phyloP scores from a whole-genome alignment of 2,329 filamentous ascomycete species.

The Orbilia quercus region DNA sequence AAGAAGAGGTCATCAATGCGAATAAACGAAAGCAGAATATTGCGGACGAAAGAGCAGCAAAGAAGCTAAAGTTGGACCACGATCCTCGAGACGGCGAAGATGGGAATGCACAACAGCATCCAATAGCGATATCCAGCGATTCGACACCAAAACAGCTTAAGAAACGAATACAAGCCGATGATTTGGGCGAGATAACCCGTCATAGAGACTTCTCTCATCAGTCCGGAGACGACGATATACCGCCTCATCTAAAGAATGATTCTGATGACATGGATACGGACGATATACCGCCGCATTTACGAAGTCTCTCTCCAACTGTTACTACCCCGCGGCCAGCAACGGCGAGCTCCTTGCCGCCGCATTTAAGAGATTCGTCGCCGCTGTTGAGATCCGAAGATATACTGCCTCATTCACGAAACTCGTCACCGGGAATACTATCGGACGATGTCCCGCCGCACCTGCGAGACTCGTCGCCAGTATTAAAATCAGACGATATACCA shows the following conservation, averaged over 20 bases:
- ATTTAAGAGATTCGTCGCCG: constrained; percentile 22
- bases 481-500: not conserved
- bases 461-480: not conserved
- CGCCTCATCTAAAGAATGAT: constrained; percentile 12
- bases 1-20: constrained; percentile 9
- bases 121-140: constrained; percentile 2
- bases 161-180: not conserved
- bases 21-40: constrained; percentile 45
- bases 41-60: constrained; percentile 29
- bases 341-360: constrained; percentile 8
- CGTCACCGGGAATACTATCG: constrained; percentile 21
- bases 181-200: constrained; percentile 8
- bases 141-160: constrained; percentile 15
- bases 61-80: constrained; percentile 32
- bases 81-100: not conserved
- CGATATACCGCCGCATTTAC: constrained; percentile 18
- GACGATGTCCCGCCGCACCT: constrained; percentile 25
- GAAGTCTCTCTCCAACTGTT: not conserved
- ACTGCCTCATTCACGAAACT: constrained; percentile 27
- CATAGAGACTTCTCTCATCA: not conserved
- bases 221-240: constrained; percentile 17
- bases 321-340: not conserved
- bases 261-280: constrained; percentile 31
- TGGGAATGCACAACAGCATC: not conserved
- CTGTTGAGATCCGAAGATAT: constrained; percentile 17